Percentiles rank a stretch among this genome's conserved stretches.
Evolutionary conservation across 257 asterid species (phyloP).

Genomic region (Solanum megistacrolobum): DNA sequence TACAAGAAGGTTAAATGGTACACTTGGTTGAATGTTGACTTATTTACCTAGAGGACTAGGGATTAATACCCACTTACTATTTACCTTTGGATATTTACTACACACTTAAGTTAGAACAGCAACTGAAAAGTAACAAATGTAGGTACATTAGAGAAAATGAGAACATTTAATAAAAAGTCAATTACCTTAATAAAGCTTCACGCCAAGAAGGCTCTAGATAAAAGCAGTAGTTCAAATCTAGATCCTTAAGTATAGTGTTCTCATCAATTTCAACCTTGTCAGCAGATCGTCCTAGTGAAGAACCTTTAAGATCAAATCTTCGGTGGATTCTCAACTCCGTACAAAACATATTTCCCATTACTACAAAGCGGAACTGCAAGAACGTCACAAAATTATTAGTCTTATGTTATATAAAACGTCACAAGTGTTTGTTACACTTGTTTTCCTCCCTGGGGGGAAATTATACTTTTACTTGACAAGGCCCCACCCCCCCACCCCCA

Average conservation of each 20-base stretch:
- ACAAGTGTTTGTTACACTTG: not conserved
- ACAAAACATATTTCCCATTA: constrained; percentile 98
- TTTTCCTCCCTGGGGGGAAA: not conserved
- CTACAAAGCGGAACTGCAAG: constrained; percentile 88
- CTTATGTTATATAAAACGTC: not conserved
- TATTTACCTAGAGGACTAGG: not conserved
- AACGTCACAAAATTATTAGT: not conserved
- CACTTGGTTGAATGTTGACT: not conserved
- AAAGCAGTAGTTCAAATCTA: constrained; percentile 88
- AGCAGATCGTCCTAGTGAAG: constrained; percentile 94
- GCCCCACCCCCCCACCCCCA: not conserved
- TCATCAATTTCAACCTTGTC: constrained; percentile 88
- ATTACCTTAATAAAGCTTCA: constrained; percentile 62
- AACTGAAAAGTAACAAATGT: not conserved
- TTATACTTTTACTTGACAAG: not conserved
- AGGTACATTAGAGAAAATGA: not conserved
- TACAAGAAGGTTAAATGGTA: not conserved
- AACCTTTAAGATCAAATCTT: constrained; percentile 90
- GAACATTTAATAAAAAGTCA: not conserved
- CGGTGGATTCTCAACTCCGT: constrained; percentile 90
- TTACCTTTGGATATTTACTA: not conserved
- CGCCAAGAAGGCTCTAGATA: constrained; percentile 93
- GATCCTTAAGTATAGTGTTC: constrained; percentile 88
- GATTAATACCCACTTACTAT: not conserved
- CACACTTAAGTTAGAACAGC: not conserved